A percentile compares a stretch with the other conserved stretches of the same genome.
Evolutionary conservation across 495 filamentous ascomycete genomes (phyloP).

Genomic region (Letharia columbiana): DNA sequence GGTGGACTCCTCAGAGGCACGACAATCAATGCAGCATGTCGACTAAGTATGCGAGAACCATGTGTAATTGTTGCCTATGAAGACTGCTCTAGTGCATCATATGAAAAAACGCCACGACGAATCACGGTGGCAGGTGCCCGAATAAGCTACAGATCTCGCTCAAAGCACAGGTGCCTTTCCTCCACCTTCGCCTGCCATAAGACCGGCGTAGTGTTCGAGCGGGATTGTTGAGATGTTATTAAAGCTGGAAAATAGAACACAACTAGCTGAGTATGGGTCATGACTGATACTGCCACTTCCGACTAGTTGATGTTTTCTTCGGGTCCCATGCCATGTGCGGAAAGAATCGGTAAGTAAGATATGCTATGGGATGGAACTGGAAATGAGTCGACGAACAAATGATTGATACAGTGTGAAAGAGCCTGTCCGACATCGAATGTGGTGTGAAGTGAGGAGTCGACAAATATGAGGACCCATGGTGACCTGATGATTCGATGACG

Average conservation of each 20-base stretch:
- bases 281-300: not conserved
- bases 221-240: not conserved
- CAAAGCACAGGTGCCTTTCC: not conserved
- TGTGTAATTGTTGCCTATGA: not conserved
- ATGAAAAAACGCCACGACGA: not conserved
- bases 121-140: not conserved
- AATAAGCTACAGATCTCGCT: not conserved
- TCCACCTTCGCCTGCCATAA: not conserved
- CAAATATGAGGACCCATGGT: not conserved
- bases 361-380: not conserved
- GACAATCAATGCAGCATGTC: not conserved
- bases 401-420: not conserved
- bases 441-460: constrained; percentile 3
- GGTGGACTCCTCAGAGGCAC: not conserved
- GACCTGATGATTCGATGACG: not conserved
- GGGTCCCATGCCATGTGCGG: not conserved
- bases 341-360: not conserved
- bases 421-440: not conserved
- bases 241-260: not conserved
- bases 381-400: not conserved
- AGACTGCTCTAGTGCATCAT: not conserved
- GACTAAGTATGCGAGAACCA: not conserved
- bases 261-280: not conserved
- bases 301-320: not conserved
- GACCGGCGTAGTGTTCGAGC: not conserved